Percentiles rank a stretch among this genome's conserved stretches.
These are phyloP conservation scores for Nymphaea thermarum DNA, from an alignment of 164 flowering plant species.

Conservation along the genomic window DNA sequence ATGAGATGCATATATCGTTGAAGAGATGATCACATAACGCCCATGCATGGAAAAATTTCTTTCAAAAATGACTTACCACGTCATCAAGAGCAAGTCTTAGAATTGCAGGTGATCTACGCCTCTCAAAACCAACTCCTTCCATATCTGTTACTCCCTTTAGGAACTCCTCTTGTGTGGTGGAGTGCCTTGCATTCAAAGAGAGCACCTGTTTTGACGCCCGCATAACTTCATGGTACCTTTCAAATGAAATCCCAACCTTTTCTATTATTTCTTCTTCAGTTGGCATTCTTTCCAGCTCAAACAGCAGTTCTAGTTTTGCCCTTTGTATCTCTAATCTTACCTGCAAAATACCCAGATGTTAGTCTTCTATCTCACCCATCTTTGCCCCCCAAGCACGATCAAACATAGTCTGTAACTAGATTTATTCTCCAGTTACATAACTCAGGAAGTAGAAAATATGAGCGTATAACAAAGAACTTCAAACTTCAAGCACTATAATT, in stretches of 20 bases:
- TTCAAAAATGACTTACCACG: slow-evolving; percentile 47
- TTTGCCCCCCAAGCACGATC: too few relatives aligned
- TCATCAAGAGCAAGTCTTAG: slow-evolving; percentile 97
- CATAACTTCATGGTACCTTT: slow-evolving; percentile 72
- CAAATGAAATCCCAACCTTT: slow-evolving; percentile 63
- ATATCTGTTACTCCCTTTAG: slow-evolving; percentile 58
- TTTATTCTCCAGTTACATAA: not conserved
- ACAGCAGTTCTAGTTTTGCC: slow-evolving; percentile 50
- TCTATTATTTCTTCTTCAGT: slow-evolving; percentile 64
- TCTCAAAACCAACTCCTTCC: slow-evolving; percentile 64
- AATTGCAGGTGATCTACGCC: slow-evolving; percentile 61
- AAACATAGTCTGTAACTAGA: too few relatives aligned
- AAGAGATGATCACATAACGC: too few relatives aligned
- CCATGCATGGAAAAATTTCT: not conserved
- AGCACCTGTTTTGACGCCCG: slow-evolving; percentile 54
- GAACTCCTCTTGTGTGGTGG: slow-evolving; percentile 71
- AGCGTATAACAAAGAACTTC: not conserved
- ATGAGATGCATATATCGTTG: too few relatives aligned
- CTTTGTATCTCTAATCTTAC: slow-evolving; percentile 67
- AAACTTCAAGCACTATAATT: too few relatives aligned
- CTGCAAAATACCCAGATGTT: slow-evolving; percentile 24
- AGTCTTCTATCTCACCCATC: too few relatives aligned
- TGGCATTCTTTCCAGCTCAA: slow-evolving; percentile 62
- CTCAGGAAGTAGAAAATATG: too few relatives aligned
- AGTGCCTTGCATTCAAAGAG: slow-evolving; percentile 74